Conservation (phyloP, 768 basidiomycete species). For the Tylopilus sp. region DNA sequence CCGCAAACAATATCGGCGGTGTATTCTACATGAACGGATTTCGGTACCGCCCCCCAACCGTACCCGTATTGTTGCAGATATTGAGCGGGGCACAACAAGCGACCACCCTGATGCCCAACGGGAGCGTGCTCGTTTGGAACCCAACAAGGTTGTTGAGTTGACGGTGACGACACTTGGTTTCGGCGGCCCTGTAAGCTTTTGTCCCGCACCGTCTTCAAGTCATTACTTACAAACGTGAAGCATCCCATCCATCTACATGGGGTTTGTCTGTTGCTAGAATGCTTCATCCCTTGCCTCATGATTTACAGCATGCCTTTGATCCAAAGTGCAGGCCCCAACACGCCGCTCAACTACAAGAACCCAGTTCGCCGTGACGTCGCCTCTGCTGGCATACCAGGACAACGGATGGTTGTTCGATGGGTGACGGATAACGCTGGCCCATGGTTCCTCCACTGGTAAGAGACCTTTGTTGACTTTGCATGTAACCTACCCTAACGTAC, state of each 20-base stretch:
- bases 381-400: slow-evolving; percentile 26
- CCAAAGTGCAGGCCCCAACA: slow-evolving; percentile 24
- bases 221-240: slow-evolving; percentile 9
- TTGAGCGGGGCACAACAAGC: slow-evolving; percentile 36
- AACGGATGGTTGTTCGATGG: slow-evolving; percentile 52
- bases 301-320: slow-evolving; percentile 34
- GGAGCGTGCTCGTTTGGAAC: slow-evolving; percentile 22
- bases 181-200: slow-evolving; percentile 23
- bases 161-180: slow-evolving; percentile 1
- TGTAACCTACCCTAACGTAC: neutral
- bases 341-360: slow-evolving; percentile 32
- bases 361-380: slow-evolving; percentile 35
- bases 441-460: slow-evolving; percentile 45
- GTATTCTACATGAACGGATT: neutral
- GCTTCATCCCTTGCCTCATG: neutral
- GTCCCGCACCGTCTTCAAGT: neutral
- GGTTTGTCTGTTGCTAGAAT: slow-evolving; percentile 7
- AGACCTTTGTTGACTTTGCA: neutral
- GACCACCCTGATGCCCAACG: slow-evolving; percentile 21
- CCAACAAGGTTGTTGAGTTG: slow-evolving; percentile 30
- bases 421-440: slow-evolving; percentile 62
- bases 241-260: slow-evolving; percentile 29
- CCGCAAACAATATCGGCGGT: neutral
- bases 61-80: neutral
- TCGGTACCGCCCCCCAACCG: neutral